Conservation (phyloP, 2,329 filamentous ascomycete species). For the Sclerotinia nivalis region DNA sequence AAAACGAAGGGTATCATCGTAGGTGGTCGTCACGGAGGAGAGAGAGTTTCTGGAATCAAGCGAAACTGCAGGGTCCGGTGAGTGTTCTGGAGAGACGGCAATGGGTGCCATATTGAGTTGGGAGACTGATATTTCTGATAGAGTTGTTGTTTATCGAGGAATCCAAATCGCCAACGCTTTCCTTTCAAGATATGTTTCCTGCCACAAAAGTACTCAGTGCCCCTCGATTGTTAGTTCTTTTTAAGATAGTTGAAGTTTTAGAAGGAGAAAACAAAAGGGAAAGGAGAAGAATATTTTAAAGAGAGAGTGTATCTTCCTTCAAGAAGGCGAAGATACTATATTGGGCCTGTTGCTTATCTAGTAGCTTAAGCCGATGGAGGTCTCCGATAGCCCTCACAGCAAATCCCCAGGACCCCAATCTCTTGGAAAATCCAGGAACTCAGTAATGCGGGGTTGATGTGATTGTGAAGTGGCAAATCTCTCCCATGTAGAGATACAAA, state of each 20-base stretch:
- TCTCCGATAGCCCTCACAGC: constrained; percentile 19
- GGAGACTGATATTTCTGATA: neutral
- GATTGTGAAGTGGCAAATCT: constrained; percentile 6
- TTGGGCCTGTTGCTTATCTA: constrained; percentile 22
- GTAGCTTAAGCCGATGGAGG: constrained; percentile 17
- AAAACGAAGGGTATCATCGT: constrained; percentile 86
- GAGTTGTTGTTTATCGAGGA: neutral
- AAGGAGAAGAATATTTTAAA: neutral
- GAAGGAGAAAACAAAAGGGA: neutral
- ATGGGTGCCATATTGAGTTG: constrained; percentile 55
- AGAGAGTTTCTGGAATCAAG: constrained; percentile 45
- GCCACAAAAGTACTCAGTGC: neutral
- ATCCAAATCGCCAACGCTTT: neutral
- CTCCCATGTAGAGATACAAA: neutral
- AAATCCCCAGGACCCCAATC: neutral
- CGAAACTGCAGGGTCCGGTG: constrained; percentile 38
- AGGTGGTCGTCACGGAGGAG: constrained; percentile 67
- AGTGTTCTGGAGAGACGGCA: constrained; percentile 51
- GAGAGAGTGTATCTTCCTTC: neutral
- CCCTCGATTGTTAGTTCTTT: neutral
- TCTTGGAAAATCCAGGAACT: neutral
- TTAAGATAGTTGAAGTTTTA: neutral
- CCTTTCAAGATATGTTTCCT: neutral
- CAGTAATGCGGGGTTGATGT: constrained; percentile 16
- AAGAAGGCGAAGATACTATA: constrained; percentile 9